Base-by-base conservation (phyloP, 495 filamentous ascomycete genomes). In the Annulohypoxylon stygium region DNA sequence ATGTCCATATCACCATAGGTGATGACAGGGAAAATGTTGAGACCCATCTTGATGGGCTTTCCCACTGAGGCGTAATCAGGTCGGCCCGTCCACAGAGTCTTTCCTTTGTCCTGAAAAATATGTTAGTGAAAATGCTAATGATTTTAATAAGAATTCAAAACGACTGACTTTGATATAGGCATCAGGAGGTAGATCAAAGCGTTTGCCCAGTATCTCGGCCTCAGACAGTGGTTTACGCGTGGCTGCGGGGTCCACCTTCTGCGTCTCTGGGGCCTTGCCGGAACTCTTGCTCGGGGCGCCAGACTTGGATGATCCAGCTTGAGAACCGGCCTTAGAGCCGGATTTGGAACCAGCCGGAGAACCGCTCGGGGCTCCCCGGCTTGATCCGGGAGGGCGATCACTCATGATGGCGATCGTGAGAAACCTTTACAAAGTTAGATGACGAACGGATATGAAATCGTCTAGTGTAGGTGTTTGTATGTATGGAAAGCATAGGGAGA, bases 11-110 rank as follows among this genome's bases (percentile, higher is more conserved):
- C 86, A 0, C 88, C 14, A 87, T 64, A 81, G 1, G 11, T 74
- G 2, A 61, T 71, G n/a, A 97, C 88, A 0, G 86, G 84, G 80
- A 88, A 97, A 7, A 93, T 88, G 79, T 99, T 99, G 58, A 97
- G 79, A 0, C 80, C 75, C 6, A 98, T 75, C 7, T 82, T 81
- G 16, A 91, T 83, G 0, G 83, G 76, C 37, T 84, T 87, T 12
- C 92, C 95, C 11, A 81, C 78, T 0, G 79, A 82, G 69, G 89
- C 91, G 79, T 87, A 90, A 23, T 61, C 74, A 1, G 75, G 78
- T 5, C 78, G 78, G 16, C 39, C 14, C 0, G 73, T 51, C 12
- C 73, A 79, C 0, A 66, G 71, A 11, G 55, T 58, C 26, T 62
- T 67, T 1, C 54, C 45, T 2, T 62, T 51, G 16, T 34, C 54